Evolutionary conservation across 768 basidiomycete genomes (phyloP).

Genomic region (Russula sp.): DNA sequence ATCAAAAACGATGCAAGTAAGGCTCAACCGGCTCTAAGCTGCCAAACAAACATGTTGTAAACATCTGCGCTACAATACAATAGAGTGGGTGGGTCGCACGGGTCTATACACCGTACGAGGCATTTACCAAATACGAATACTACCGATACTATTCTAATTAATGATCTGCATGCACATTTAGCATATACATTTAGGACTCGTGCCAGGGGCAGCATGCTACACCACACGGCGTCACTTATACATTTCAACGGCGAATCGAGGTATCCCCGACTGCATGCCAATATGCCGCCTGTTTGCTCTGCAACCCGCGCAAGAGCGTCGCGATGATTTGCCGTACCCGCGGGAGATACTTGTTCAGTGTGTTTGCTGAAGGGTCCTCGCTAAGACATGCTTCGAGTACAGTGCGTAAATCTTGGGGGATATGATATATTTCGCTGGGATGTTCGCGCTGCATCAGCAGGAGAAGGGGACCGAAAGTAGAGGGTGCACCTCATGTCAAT

Average conservation of each 20-base stretch:
- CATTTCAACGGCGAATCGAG: background rate
- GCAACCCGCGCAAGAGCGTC: slow-evolving; percentile 36
- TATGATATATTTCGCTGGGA: slow-evolving; percentile 34
- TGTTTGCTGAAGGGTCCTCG: slow-evolving; percentile 31
- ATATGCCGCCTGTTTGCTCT: slow-evolving; percentile 37
- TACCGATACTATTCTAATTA: background rate
- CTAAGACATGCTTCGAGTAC: slow-evolving; percentile 40
- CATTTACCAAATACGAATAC: background rate
- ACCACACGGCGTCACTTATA: background rate
- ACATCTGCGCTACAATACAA: slow-evolving; percentile 3
- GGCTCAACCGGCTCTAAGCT: background rate
- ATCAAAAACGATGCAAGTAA: background rate
- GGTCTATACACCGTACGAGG: background rate
- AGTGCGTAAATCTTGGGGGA: slow-evolving; percentile 33
- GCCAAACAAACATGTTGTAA: background rate
- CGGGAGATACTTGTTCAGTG: slow-evolving; percentile 34
- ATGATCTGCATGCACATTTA: background rate
- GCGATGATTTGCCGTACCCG: slow-evolving; percentile 31
- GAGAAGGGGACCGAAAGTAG: background rate
- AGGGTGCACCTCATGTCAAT: slow-evolving; percentile 65
- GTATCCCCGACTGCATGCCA: slow-evolving; percentile 23
- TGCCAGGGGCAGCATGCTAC: background rate
- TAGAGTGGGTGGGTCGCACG: background rate
- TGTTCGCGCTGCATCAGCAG: background rate
- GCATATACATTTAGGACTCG: background rate